These are phyloP conservation scores for Phyllosticta capitalensis DNA, from an alignment of 2,329 filamentous ascomycete species.

Conservation along the genomic window DNA sequence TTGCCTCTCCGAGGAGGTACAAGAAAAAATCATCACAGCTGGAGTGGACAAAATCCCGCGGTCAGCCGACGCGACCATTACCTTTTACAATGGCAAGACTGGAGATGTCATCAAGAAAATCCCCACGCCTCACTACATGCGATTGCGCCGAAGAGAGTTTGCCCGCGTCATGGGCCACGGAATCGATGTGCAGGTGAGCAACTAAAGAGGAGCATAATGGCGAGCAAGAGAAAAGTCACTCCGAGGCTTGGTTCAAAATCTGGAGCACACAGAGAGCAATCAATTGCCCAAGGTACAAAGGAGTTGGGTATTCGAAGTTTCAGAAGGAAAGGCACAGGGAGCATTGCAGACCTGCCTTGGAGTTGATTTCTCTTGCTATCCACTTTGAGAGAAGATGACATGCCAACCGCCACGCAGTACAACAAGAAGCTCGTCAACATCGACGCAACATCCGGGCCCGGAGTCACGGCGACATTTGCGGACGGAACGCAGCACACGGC, in stretches of 20 bases:
- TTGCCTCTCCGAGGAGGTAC: conserved; percentile 39
- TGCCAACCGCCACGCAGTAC: conserved; percentile 16
- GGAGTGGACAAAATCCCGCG: conserved; percentile 43
- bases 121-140: conserved; percentile 23
- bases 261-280: no score
- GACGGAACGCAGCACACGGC: conserved; percentile 25
- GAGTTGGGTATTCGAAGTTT: not conserved
- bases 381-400: no score
- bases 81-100: conserved; percentile 23
- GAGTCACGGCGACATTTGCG: conserved; percentile 27
- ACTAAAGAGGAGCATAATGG: not conserved
- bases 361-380: not conserved
- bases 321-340: not conserved
- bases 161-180: conserved; percentile 21
- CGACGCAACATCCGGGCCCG: conserved; percentile 21
- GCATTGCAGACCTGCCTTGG: not conserved
- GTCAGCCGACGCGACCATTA: conserved; percentile 18
- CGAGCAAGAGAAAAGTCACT: not conserved
- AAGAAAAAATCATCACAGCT: conserved; percentile 40
- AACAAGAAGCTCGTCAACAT: conserved; percentile 31
- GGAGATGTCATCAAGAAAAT: conserved; percentile 22
- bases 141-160: conserved; percentile 26
- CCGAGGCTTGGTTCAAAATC: not conserved
- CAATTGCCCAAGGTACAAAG: not conserved
- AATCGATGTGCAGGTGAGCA: conserved; percentile 18